Evolutionary conservation across 1,284 basidiomycete genomes (phyloP).

Genomic region (Pyrrhoderma lamaoense): DNA sequence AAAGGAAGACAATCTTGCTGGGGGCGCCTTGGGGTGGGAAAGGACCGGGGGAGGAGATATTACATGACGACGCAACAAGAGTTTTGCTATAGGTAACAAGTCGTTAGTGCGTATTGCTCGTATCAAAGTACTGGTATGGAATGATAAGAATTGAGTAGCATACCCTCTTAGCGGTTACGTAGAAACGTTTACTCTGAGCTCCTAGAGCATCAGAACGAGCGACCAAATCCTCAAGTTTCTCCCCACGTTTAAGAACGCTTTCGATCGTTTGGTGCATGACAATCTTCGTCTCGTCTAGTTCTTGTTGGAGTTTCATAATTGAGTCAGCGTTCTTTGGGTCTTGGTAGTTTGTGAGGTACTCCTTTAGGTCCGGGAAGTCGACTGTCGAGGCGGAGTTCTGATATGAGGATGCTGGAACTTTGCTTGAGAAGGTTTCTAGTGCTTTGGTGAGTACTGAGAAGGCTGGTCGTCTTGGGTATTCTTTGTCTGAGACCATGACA

Average conservation of each 20-base stretch:
- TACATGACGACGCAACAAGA: constrained; percentile 52
- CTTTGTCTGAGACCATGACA: constrained; percentile 90
- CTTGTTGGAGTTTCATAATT: constrained; percentile 98
- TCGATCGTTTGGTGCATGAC: constrained; percentile 99
- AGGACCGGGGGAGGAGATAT: not conserved
- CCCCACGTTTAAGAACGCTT: constrained; percentile 91
- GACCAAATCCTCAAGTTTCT: constrained; percentile 96
- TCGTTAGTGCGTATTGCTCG: constrained; percentile 11
- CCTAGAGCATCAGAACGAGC: constrained; percentile 91
- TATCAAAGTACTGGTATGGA: too few species aligned
- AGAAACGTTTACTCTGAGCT: constrained; percentile 90
- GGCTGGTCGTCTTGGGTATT: constrained; percentile 95
- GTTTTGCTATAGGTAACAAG: constrained; percentile 47
- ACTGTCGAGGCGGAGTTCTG: constrained; percentile 53
- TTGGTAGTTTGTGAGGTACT: constrained; percentile 91
- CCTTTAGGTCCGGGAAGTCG: constrained; percentile 65
- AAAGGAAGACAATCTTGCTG: too few species aligned
- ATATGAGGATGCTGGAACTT: constrained; percentile 68
- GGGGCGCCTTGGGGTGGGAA: too few species aligned
- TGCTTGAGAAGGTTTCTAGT: constrained; percentile 86
- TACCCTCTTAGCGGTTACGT: constrained; percentile 91
- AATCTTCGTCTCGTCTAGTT: constrained; percentile 99
- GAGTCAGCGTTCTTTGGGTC: constrained; percentile 97
- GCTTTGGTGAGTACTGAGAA: constrained; percentile 94
- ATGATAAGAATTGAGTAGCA: constrained; percentile 20